Evolutionary conservation across 2,329 filamentous ascomycete genomes (phyloP).

Genomic region (Fusarium beomiforme): DNA sequence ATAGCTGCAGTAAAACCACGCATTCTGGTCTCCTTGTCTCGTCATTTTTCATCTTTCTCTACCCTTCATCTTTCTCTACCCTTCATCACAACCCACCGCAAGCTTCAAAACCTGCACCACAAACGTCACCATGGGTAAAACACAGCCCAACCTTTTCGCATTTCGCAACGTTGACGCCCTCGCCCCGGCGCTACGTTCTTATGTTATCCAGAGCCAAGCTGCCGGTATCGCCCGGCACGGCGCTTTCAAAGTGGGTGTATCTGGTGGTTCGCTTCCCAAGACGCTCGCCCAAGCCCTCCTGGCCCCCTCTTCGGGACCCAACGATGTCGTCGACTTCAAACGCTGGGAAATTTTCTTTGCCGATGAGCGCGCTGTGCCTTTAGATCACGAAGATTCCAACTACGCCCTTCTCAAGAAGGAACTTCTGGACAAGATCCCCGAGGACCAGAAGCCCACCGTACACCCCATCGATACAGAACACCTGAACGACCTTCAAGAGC

Average conservation of each 20-base stretch:
- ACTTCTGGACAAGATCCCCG: conserved; percentile 87
- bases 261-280: conserved; percentile 91
- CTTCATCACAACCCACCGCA: conserved; percentile 24
- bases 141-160: conserved; percentile 78
- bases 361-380: conserved; percentile 93
- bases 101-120: conserved; percentile 26
- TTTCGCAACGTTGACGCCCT: conserved; percentile 77
- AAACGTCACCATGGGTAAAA: conserved; percentile 60
- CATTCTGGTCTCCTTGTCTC: background rate
- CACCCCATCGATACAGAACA: conserved; percentile 76
- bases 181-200: conserved; percentile 80
- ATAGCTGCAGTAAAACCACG: conserved; percentile 14
- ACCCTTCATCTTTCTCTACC: background rate
- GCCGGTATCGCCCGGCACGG: conserved; percentile 82
- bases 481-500: conserved; percentile 84
- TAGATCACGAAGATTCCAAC: conserved; percentile 94
- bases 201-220: conserved; percentile 84
- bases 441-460: conserved; percentile 72
- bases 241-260: conserved; percentile 90
- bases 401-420: conserved; percentile 88
- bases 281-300: conserved; percentile 88
- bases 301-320: conserved; percentile 56
- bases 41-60: background rate
- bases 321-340: conserved; percentile 77
- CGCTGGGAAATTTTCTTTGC: conserved; percentile 99